Conservation (phyloP, 352 stramenopile genomes). For the Pythium dissotocum region DNA sequence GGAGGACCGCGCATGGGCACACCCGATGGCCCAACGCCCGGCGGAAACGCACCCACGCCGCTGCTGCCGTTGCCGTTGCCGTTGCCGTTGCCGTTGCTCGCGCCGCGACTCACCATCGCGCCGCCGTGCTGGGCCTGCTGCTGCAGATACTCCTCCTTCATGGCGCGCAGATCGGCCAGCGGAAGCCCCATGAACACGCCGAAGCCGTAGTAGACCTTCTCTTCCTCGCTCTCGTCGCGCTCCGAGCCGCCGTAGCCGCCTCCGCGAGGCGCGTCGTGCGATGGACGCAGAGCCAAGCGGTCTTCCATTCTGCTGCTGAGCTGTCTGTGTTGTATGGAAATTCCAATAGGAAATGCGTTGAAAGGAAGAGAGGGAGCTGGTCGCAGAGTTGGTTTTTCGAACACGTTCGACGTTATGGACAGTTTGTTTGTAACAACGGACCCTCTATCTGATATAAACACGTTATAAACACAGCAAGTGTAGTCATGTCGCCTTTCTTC, state of each 20-base stretch:
- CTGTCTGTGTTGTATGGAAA: neutral
- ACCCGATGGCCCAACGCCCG: neutral
- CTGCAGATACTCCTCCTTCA: conserved; percentile 83
- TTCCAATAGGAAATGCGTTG: neutral
- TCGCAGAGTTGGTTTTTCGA: neutral
- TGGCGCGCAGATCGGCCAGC: conserved; percentile 80
- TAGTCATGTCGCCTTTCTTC: conserved; percentile 8
- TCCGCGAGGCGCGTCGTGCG: conserved; percentile 10
- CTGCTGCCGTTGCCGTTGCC: neutral
- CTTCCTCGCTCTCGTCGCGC: conserved; percentile 63
- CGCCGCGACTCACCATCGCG: neutral
- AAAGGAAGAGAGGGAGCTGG: neutral
- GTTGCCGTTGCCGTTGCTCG: neutral
- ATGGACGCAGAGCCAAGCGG: conserved; percentile 33
- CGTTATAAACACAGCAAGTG: neutral
- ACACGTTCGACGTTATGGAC: neutral
- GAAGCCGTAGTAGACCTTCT: conserved; percentile 90
- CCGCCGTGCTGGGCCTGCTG: conserved; percentile 24
- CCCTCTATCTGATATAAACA: conserved; percentile 5
- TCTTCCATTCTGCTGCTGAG: conserved; percentile 38
- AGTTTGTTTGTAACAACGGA: no score
- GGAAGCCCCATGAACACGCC: conserved; percentile 87
- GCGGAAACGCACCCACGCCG: neutral
- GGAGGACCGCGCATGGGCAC: conserved; percentile 12
- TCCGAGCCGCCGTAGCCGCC: conserved; percentile 23